phyloP scores from a whole-genome alignment of 1,139 yeast genomes.

The Suhomyces ambrosiae region DNA sequence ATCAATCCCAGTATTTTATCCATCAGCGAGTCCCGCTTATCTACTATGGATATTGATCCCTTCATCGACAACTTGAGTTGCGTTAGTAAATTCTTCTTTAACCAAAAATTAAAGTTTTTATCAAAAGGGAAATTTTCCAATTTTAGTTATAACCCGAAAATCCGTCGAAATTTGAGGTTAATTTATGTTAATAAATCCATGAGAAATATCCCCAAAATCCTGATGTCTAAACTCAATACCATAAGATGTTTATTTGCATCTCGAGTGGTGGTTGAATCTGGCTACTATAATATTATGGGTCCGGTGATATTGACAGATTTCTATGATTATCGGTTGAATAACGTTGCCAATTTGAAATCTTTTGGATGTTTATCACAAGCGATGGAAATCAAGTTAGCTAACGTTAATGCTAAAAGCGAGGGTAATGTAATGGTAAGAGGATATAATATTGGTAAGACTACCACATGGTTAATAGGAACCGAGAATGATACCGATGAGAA shows the following conservation, averaged over 20 bases:
- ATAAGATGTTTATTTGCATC: constrained; percentile 51
- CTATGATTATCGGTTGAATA: constrained; percentile 59
- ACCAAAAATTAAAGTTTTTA: constrained; percentile 25
- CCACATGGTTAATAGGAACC: constrained; percentile 19
- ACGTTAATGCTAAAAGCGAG: constrained; percentile 29
- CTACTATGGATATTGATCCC: constrained; percentile 9
- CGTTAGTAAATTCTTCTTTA: constrained; percentile 19
- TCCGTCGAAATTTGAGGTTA: constrained; percentile 33
- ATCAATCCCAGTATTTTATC: constrained; percentile 30
- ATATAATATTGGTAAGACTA: constrained; percentile 60
- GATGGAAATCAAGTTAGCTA: constrained; percentile 49
- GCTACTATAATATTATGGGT: constrained; percentile 52
- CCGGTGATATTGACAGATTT: constrained; percentile 61
- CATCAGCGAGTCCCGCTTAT: constrained; percentile 19
- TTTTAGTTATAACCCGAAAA: constrained; percentile 11
- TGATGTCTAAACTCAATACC: constrained; percentile 38
- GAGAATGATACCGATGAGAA: constrained; percentile 12
- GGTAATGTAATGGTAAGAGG: constrained; percentile 66
- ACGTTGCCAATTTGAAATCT: constrained; percentile 19
- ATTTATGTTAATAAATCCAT: constrained; percentile 39
- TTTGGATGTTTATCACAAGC: constrained; percentile 55
- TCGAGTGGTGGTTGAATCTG: constrained; percentile 56
- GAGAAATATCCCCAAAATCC: constrained; percentile 15
- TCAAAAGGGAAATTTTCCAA: constrained; percentile 34
- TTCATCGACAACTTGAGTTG: constrained; percentile 15